These are phyloP conservation scores for Cyberlindnera maclurae DNA, from an alignment of 805 yeast species.

Conservation along the genomic window DNA sequence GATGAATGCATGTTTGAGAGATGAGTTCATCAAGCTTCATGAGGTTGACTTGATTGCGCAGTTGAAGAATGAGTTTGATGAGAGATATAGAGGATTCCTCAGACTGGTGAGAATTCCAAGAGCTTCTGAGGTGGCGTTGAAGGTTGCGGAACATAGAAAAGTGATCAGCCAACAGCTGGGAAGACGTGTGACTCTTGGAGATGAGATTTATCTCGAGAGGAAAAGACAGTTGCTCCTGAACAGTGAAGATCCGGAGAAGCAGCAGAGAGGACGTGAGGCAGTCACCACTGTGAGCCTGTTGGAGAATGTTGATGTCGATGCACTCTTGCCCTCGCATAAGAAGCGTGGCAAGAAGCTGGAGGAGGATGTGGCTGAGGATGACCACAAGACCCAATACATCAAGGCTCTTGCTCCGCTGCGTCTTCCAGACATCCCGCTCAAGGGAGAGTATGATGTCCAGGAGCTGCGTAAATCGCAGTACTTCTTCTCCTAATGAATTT, in stretches of 20 bases:
- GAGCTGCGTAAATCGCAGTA: conserved; percentile 67
- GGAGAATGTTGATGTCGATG: conserved; percentile 15
- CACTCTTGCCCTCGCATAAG: conserved; percentile 7
- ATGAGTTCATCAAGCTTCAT: conserved; percentile 74
- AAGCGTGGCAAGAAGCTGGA: background rate
- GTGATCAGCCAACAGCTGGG: conserved; percentile 42
- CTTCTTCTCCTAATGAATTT: conserved; percentile 45
- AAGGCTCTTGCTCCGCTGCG: conserved; percentile 55
- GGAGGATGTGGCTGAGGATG: conserved; percentile 18
- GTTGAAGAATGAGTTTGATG: conserved; percentile 71
- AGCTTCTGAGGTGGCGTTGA: conserved; percentile 41
- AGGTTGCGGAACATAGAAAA: conserved; percentile 42
- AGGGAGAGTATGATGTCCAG: conserved; percentile 78
- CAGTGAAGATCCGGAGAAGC: conserved; percentile 44
- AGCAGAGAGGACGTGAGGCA: conserved; percentile 45
- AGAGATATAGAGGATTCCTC: conserved; percentile 67
- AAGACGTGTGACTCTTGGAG: conserved; percentile 51
- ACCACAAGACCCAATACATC: conserved; percentile 14
- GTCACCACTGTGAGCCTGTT: conserved; percentile 65
- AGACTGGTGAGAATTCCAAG: conserved; percentile 51
- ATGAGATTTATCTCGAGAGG: conserved; percentile 68
- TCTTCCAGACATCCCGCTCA: conserved; percentile 67
- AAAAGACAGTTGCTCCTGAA: conserved; percentile 48
- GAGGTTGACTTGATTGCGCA: conserved; percentile 62
- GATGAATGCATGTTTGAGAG: conserved; percentile 67